These are phyloP conservation scores for Tinospora cordifolia DNA, from an alignment of 164 flowering plant species.

Conservation along the genomic window DNA sequence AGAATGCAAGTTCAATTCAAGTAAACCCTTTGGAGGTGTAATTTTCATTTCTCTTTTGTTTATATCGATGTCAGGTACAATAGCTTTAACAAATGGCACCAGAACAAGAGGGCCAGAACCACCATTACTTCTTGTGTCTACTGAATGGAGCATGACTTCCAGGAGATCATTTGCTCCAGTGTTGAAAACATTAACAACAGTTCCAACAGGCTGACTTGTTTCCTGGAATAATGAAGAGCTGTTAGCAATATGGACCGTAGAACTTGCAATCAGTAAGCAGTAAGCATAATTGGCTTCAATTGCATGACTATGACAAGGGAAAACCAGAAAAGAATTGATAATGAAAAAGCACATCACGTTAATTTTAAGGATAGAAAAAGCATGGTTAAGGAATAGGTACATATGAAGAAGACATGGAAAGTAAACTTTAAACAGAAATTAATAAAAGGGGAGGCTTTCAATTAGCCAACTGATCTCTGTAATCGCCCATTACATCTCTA, in stretches of 20 bases:
- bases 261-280: not conserved
- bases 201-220: constrained; percentile 66
- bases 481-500: too few relatives aligned
- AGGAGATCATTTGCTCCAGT: constrained; percentile 73
- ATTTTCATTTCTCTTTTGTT: constrained; percentile 63
- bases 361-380: not conserved
- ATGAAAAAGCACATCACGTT: not conserved
- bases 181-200: constrained; percentile 59
- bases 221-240: constrained; percentile 41
- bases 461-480: too few relatives aligned
- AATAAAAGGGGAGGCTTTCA: too few relatives aligned
- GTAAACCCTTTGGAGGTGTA: constrained; percentile 89
- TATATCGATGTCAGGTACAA: constrained; percentile 83
- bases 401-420: not conserved
- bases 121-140: constrained; percentile 21
- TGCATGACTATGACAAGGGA: not conserved
- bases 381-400: not conserved
- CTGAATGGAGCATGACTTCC: constrained; percentile 51
- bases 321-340: not conserved
- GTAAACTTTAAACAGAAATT: too few relatives aligned
- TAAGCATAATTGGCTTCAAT: not conserved
- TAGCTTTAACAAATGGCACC: constrained; percentile 93
- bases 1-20: constrained; percentile 65
- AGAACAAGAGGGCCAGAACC: constrained; percentile 50
- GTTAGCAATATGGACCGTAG: not conserved